Evolutionary conservation across 1,139 yeast species (phyloP), one percentile per base, ranked within the genome.

Genomic region (Komagataea norvegica): DNA sequence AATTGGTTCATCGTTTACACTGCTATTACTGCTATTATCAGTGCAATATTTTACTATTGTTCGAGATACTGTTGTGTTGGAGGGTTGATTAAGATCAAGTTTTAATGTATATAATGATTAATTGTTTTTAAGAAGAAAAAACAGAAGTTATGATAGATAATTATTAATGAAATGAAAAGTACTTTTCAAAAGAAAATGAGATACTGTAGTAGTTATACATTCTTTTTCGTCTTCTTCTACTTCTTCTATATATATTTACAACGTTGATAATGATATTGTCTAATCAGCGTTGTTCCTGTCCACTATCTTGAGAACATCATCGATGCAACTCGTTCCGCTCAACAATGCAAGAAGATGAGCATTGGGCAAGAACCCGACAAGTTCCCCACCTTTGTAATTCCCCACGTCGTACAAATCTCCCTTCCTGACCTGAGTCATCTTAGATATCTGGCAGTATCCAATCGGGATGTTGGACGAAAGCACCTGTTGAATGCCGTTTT

Each of bases 401-500:
- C 53, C 34, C 2, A 54, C n/a, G 29, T 64, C 60, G 50, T 67
- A 75, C 3, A 61, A 56, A 19, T 63, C 61, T 4, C 55, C 49
- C 6, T 41, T 25, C 4, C 34, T 18, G 3, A 21, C 23, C 41
- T 43, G 41, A 35, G 51, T 29, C 54, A 59, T 44, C 41, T 51
- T 45, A 54, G 53, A 55, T 23, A 77, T 57, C 36, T 70, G 68
- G 6, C 71, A 59, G 51, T 70, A 79, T 3, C 78, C 60, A 40
- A 82, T 55, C 2, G 91, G 88, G 33, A 77, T 61, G 13, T 61
- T 57, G n/a, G 74, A 55, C 11, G 64, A 62, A 43, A 80, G 76
- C 46, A 82, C 66, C 38, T 78, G 77, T 6, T 63, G 61, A 26
- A 72, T 60, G 0, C 82, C 88, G 42, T 78, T 82, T 26, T 65